Conservation (phyloP, 768 basidiomycete species). For the Amanita muscaria region DNA sequence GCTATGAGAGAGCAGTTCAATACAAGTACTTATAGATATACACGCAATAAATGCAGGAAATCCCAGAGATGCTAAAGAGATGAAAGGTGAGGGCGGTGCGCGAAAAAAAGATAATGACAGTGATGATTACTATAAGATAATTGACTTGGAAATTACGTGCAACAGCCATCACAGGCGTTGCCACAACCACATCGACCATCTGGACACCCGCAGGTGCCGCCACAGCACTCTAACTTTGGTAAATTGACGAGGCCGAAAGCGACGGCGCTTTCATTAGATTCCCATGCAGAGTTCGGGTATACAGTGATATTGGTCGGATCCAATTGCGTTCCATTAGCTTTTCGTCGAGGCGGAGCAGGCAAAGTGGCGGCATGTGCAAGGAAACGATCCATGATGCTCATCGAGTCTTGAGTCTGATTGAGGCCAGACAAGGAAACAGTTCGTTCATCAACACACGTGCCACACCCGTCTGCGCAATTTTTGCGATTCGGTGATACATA, state of each 20-base stretch:
- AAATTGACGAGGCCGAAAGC: conserved; percentile 45
- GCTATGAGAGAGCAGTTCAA: no score
- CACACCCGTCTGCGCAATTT: conserved; percentile 47
- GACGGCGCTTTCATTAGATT: conserved; percentile 29
- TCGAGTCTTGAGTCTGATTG: conserved; percentile 8
- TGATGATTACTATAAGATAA: not conserved
- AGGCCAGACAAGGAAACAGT: conserved; percentile 15
- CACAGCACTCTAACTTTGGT: conserved; percentile 64
- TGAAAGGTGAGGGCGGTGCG: no score
- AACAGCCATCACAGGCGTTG: conserved; percentile 47
- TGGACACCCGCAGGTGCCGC: conserved; percentile 52
- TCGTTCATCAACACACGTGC: conserved; percentile 51
- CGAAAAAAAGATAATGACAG: no score
- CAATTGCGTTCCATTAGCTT: conserved; percentile 26
- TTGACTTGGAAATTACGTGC: conserved; percentile 19
- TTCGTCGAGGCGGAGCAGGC: conserved; percentile 49
- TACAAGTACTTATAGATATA: no score
- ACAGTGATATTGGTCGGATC: conserved; percentile 46
- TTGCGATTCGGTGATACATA: conserved; percentile 37
- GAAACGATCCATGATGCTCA: conserved; percentile 49
- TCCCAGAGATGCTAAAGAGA: no score
- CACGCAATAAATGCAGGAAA: no score
- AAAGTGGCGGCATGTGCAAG: conserved; percentile 60
- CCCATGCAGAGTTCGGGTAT: conserved; percentile 30
- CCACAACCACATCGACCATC: conserved; percentile 46